A percentile compares a stretch with the other conserved stretches of the same genome.
Evolutionary conservation across 2,329 filamentous ascomycete genomes (phyloP).

Genomic region (Fusarium marasasianum): DNA sequence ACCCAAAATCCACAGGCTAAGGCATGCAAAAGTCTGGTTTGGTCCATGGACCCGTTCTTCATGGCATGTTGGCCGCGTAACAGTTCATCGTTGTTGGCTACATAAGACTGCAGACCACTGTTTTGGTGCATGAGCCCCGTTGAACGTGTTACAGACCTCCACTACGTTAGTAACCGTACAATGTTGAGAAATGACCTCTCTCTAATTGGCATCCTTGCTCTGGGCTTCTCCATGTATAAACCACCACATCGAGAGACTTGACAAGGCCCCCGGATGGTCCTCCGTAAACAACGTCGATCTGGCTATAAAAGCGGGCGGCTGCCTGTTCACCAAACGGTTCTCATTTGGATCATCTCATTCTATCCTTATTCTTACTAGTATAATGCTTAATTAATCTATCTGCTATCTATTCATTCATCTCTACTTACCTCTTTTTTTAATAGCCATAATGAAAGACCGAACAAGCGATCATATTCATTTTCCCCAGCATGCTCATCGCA

Average conservation of each 20-base stretch:
- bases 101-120: conserved; percentile 23
- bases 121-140: conserved; percentile 9
- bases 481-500: conserved; percentile 26
- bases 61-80: conserved; percentile 29
- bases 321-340: not conserved
- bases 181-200: conserved; percentile 16
- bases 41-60: conserved; percentile 1
- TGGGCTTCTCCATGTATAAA: conserved; percentile 26
- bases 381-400: conserved; percentile 4
- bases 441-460: conserved; percentile 28
- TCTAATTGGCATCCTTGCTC: conserved; percentile 14
- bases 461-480: conserved; percentile 31
- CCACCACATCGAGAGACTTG: conserved; percentile 6
- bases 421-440: not conserved
- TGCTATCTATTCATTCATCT: not conserved
- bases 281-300: not conserved
- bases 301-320: conserved; percentile 7
- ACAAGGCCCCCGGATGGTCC: not conserved
- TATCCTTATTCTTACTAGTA: not conserved
- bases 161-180: conserved; percentile 9
- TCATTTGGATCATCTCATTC: not conserved
- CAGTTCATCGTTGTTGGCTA: conserved; percentile 16
- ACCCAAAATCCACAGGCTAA: conserved; percentile 14
- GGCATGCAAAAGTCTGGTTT: conserved; percentile 25
- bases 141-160: conserved; percentile 15